Percentiles rank a stretch among this genome's conserved stretches.
Conservation (phyloP, 140 eudicot genomes). For the Senecio squalidus region DNA sequence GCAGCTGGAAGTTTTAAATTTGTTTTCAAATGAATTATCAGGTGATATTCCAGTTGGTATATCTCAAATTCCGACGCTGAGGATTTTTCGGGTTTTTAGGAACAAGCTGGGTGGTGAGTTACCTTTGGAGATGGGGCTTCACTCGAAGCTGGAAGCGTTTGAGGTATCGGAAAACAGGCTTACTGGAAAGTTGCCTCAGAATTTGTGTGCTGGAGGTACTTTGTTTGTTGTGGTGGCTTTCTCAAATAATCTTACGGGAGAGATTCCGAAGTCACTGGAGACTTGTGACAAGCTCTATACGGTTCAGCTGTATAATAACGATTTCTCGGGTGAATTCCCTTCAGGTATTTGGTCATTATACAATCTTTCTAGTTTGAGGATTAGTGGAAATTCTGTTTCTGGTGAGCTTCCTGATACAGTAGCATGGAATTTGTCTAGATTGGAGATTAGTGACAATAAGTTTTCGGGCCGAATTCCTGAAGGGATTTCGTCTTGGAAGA, state of each 20-base stretch:
- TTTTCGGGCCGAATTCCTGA: constrained; percentile 60
- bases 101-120: constrained; percentile 54
- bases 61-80: constrained; percentile 38
- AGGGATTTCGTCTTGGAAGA: constrained; percentile 52
- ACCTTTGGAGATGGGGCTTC: constrained; percentile 60
- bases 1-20: constrained; percentile 42
- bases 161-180: constrained; percentile 67
- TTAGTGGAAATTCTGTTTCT: constrained; percentile 47
- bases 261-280: constrained; percentile 53
- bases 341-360: constrained; percentile 46
- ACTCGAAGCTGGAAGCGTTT: constrained; percentile 62
- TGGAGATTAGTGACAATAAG: constrained; percentile 70
- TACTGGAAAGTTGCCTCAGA: constrained; percentile 68
- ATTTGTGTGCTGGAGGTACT: constrained; percentile 51
- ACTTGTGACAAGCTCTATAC: constrained; percentile 38
- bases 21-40: constrained; percentile 43
- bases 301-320: constrained; percentile 47
- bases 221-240: constrained; percentile 53
- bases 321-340: constrained; percentile 60
- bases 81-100: constrained; percentile 32
- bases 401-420: constrained; percentile 53
- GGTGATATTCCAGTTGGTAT: constrained; percentile 55
- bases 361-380: constrained; percentile 40
- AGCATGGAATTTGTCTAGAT: constrained; percentile 51
- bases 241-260: constrained; percentile 61